These are phyloP conservation scores for Pulveroboletus sp. DNA, from an alignment of 768 basidiomycete genomes.

Conservation along the genomic window DNA sequence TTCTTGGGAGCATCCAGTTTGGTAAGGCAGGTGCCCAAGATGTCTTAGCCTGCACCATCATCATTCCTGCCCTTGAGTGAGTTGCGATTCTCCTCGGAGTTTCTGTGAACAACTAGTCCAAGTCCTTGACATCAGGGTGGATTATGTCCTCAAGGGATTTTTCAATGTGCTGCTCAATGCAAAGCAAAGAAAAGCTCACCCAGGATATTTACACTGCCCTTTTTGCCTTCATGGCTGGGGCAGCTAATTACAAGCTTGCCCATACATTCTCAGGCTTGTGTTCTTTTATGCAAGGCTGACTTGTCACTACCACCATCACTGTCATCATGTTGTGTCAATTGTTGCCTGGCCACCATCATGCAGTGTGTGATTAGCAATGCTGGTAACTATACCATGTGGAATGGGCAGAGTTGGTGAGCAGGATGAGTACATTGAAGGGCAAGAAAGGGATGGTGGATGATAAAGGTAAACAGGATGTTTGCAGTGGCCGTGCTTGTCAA, in stretches of 20 bases:
- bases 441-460: too few relatives aligned
- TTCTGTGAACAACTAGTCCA: conserved; percentile 47
- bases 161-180: conserved; percentile 52
- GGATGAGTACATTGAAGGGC: too few relatives aligned
- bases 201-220: conserved; percentile 61
- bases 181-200: conserved; percentile 48
- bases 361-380: too few relatives aligned
- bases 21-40: conserved; percentile 51
- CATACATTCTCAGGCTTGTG: too few relatives aligned
- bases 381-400: too few relatives aligned
- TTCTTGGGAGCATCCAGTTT: conserved; percentile 58
- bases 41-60: conserved; percentile 48
- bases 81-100: conserved; percentile 50
- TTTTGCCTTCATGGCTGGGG: conserved; percentile 60
- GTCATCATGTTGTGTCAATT: too few relatives aligned
- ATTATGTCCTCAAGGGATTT: conserved; percentile 55
- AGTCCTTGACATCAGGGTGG: conserved; percentile 53
- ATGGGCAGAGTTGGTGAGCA: too few relatives aligned
- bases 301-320: too few relatives aligned
- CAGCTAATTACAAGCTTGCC: conserved; percentile 56
- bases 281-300: too few relatives aligned
- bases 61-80: conserved; percentile 45
- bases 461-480: too few relatives aligned
- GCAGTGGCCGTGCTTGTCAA: too few relatives aligned
- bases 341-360: too few relatives aligned